Conservation (phyloP, 306 rosid species). For the Cucurbita moschata region DNA sequence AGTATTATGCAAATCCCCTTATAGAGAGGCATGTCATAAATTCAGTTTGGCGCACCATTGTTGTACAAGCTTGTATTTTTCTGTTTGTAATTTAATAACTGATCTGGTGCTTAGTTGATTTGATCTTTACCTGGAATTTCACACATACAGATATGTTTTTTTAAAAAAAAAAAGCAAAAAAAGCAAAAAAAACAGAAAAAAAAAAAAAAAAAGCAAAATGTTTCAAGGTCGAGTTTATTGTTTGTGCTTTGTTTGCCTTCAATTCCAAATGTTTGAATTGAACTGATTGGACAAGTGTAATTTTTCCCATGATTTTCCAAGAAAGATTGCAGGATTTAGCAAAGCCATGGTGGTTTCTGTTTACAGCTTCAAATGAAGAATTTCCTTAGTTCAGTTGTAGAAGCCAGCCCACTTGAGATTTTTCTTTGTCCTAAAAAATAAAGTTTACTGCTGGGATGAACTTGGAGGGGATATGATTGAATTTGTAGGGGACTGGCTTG, state of each 20-base stretch:
- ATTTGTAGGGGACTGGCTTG: neutral
- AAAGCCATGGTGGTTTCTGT: neutral
- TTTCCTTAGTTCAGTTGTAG: neutral
- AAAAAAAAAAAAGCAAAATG: neutral
- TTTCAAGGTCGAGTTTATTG: neutral
- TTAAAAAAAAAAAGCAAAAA: no score
- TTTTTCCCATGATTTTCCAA: neutral
- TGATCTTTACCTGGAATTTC: conserved; percentile 2
- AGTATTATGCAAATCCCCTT: neutral
- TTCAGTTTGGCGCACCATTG: conserved; percentile 7
- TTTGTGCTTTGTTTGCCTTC: conserved; percentile 2
- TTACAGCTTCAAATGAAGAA: neutral
- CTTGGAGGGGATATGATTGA: neutral
- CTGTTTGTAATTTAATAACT: conserved; percentile 8
- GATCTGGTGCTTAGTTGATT: neutral
- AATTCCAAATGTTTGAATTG: neutral
- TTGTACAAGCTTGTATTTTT: conserved; percentile 10
- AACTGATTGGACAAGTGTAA: neutral
- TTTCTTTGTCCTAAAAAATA: no score
- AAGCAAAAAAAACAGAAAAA: no score
- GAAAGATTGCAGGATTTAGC: neutral
- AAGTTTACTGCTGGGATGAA: neutral
- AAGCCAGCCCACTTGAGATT: no score
- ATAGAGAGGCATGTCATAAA: neutral
- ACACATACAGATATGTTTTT: neutral